Percentiles rank a stretch among this genome's conserved stretches.
Evolutionary conservation across 148 eudicot genomes (phyloP).

Genomic region (Gaultheria prostrata): DNA sequence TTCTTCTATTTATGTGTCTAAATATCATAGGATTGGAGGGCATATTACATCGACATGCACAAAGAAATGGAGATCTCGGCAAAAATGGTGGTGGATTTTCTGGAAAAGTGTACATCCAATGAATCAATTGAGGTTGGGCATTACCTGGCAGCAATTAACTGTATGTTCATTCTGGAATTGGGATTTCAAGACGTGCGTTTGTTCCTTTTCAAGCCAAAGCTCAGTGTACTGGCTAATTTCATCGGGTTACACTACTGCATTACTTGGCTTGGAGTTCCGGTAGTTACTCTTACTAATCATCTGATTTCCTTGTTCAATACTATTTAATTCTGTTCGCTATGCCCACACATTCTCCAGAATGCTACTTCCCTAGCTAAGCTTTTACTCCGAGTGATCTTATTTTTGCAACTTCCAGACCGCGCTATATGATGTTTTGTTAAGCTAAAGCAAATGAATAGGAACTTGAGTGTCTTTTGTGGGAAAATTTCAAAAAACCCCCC

Average conservation of each 20-base stretch:
- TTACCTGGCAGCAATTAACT: slow-evolving; percentile 58
- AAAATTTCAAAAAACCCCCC: no score
- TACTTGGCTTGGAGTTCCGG: slow-evolving; percentile 64
- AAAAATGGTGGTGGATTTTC: slow-evolving; percentile 23
- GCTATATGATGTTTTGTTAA: neutral
- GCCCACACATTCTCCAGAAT: neutral
- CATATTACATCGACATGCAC: slow-evolving; percentile 50
- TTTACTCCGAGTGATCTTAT: no score
- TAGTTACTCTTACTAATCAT: slow-evolving; percentile 20
- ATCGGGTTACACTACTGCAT: slow-evolving; percentile 82
- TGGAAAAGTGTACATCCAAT: slow-evolving; percentile 42
- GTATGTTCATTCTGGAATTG: slow-evolving; percentile 44
- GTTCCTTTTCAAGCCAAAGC: slow-evolving; percentile 61
- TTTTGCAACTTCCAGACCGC: no score
- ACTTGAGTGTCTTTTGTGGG: slow-evolving; percentile 2
- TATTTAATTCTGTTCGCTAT: neutral
- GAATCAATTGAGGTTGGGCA: slow-evolving; percentile 65
- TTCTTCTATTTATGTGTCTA: neutral
- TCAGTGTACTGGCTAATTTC: slow-evolving; percentile 57
- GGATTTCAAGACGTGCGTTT: slow-evolving; percentile 67
- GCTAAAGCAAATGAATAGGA: neutral
- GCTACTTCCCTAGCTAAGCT: neutral
- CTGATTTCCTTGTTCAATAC: neutral
- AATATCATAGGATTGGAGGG: slow-evolving; percentile 56
- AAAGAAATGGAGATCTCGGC: slow-evolving; percentile 50